Conservation (phyloP, 176 grass and related monocot species). For the bread wheat (Triticum aestivum) region DNA sequence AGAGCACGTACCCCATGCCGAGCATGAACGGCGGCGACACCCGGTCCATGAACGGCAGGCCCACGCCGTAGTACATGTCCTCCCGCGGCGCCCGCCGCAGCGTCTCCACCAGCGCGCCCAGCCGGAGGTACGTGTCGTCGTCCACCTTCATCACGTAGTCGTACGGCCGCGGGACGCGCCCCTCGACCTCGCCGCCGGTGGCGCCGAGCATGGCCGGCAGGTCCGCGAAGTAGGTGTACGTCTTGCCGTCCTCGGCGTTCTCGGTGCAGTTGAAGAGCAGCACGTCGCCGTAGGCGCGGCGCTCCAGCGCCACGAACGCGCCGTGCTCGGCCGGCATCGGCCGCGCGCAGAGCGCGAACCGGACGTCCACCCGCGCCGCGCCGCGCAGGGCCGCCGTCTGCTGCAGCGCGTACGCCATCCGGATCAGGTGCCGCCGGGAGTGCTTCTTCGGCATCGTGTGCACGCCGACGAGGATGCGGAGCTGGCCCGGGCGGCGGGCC, state of each 20-base stretch:
- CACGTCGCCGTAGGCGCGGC: conserved; percentile 52
- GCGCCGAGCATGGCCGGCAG: conserved; percentile 34
- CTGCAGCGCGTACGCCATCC: conserved; percentile 61
- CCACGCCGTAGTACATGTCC: conserved; percentile 67
- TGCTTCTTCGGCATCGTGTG: conserved; percentile 53
- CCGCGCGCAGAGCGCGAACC: conserved; percentile 56
- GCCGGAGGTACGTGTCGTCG: conserved; percentile 76
- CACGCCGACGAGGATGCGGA: conserved; percentile 54
- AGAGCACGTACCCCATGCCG: conserved; percentile 84
- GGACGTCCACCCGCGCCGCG: conserved; percentile 54
- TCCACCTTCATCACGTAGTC: conserved; percentile 91
- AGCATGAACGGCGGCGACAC: conserved; percentile 60
- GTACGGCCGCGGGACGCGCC: conserved; percentile 18
- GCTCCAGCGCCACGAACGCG: conserved; percentile 58
- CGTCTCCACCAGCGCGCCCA: conserved; percentile 54
- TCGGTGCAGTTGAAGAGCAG: conserved; percentile 60
- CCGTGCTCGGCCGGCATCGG: conserved; percentile 42
- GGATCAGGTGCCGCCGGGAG: conserved; percentile 56
- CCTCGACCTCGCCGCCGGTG: not conserved
- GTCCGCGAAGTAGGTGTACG: conserved; percentile 63
- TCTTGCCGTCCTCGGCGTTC: conserved; percentile 42
- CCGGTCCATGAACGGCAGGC: conserved; percentile 42
- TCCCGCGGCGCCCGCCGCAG: conserved; percentile 43
- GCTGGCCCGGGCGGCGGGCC: not conserved
- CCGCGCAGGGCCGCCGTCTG: conserved; percentile 7